Evolutionary conservation across 345 rosid genomes (phyloP).

Genomic region (Rhizophora apiculata): DNA sequence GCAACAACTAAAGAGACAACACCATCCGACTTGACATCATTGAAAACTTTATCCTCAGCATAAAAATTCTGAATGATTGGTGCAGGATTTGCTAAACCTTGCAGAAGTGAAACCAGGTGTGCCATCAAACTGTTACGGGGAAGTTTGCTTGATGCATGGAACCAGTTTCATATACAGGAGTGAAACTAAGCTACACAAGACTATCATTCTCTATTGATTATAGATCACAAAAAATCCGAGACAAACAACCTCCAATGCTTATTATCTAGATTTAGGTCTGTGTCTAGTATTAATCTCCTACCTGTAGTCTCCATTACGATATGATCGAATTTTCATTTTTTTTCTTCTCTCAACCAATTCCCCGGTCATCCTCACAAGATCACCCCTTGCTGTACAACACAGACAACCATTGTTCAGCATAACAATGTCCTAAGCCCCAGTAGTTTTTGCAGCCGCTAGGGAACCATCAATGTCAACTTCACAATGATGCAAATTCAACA

Average conservation of each 20-base stretch:
- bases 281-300: conserved; percentile 2
- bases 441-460: conserved; percentile 80
- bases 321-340: conserved; percentile 75
- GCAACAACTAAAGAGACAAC: conserved; percentile 96
- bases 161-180: background rate
- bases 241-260: background rate
- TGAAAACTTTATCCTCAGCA: conserved; percentile 77
- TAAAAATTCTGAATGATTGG: conserved; percentile 97
- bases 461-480: conserved; percentile 96
- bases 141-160: background rate
- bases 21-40: conserved; percentile 88
- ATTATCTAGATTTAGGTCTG: background rate
- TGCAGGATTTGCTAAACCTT: conserved; percentile 98
- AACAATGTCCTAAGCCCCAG: conserved; percentile 83
- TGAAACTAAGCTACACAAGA: background rate
- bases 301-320: conserved; percentile 95
- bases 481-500: conserved; percentile 56
- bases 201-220: background rate
- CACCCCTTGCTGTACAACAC: conserved; percentile 96
- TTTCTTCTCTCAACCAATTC: conserved; percentile 76
- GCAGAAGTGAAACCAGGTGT: conserved; percentile 5
- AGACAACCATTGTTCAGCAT: conserved; percentile 98
- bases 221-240: background rate
- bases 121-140: background rate
- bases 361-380: conserved; percentile 90